Evolutionary conservation across 2,329 filamentous ascomycete species (phyloP).

Genomic region (Botryotinia narcissicola): DNA sequence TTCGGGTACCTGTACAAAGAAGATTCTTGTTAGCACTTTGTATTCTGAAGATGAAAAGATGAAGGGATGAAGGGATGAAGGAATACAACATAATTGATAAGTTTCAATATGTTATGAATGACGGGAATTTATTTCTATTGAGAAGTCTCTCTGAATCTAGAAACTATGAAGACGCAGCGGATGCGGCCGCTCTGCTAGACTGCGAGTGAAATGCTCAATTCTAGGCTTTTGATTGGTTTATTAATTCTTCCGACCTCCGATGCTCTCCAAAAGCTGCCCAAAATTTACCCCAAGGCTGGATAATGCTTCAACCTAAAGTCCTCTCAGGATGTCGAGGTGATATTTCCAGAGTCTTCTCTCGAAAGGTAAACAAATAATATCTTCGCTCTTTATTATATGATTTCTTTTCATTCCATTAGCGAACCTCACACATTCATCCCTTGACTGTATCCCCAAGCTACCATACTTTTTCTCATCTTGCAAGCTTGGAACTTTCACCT

Average conservation of each 20-base stretch:
- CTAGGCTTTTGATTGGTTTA: neutral
- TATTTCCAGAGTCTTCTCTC: neutral
- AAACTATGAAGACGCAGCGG: neutral
- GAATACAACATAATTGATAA: constrained; percentile 1
- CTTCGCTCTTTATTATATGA: neutral
- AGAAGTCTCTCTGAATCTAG: constrained; percentile 6
- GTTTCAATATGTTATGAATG: neutral
- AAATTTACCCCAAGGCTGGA: constrained; percentile 4
- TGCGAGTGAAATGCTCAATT: too few relatives aligned
- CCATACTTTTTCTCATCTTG: neutral
- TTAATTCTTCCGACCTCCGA: constrained; percentile 14
- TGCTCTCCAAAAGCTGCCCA: constrained; percentile 1
- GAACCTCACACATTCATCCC: neutral
- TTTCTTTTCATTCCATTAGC: neutral
- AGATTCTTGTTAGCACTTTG: neutral
- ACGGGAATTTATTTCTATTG: neutral
- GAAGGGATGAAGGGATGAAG: neutral
- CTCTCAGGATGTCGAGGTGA: constrained; percentile 1
- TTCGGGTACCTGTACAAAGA: neutral
- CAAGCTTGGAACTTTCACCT: constrained; percentile 6
- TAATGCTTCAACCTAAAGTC: constrained; percentile 1
- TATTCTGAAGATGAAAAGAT: neutral
- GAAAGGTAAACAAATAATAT: neutral
- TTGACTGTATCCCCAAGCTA: neutral
- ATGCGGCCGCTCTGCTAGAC: neutral